phyloP scores from a whole-genome alignment of 352 stramenopile species.

The Globisporangium barbulae region DNA sequence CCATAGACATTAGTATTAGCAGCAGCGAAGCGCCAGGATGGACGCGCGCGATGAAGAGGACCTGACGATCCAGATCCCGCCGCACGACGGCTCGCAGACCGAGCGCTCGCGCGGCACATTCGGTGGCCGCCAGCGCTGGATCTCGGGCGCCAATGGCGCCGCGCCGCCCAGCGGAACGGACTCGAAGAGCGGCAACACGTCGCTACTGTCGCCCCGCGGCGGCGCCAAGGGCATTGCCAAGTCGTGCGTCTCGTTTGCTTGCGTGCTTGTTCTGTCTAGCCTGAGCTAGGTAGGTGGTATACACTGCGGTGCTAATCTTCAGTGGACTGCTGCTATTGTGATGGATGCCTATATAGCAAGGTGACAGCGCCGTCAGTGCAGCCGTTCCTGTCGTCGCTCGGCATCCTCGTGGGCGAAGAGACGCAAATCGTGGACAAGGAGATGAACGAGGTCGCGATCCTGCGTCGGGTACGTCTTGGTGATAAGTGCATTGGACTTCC shows the following conservation, averaged over 20 bases:
- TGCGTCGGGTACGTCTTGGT: constrained; percentile 41
- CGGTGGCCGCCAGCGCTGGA: constrained; percentile 70
- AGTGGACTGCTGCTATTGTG: background rate
- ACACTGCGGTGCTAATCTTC: background rate
- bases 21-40: constrained; percentile 19
- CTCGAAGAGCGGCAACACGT: constrained; percentile 33
- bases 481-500: background rate
- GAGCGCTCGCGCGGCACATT: constrained; percentile 68
- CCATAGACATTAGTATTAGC: background rate
- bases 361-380: constrained; percentile 65
- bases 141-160: constrained; percentile 28
- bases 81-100: constrained; percentile 65
- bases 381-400: constrained; percentile 70
- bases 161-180: constrained; percentile 24
- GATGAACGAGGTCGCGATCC: constrained; percentile 64
- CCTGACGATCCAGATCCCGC: constrained; percentile 67
- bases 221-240: constrained; percentile 37
- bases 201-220: constrained; percentile 36
- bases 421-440: constrained; percentile 80
- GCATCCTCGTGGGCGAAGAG: constrained; percentile 69
- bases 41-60: constrained; percentile 59
- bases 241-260: constrained; percentile 24
- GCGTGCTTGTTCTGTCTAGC: background rate
- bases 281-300: background rate
- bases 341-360: constrained; percentile 28